Conservation (phyloP, 306 rosid genomes). For the Carpinus viminea region DNA sequence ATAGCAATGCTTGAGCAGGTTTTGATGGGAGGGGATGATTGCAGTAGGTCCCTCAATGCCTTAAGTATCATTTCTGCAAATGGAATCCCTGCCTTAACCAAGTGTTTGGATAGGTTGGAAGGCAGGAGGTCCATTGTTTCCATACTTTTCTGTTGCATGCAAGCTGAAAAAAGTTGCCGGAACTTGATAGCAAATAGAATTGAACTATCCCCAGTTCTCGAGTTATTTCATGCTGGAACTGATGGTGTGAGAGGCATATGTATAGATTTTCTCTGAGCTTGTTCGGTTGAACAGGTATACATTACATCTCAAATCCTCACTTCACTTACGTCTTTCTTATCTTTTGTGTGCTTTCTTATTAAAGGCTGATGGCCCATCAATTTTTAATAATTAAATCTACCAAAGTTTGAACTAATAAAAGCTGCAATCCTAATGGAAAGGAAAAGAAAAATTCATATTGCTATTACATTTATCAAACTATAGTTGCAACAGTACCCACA, state of each 20-base stretch:
- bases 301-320: constrained; percentile 9
- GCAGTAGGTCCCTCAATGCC: constrained; percentile 66
- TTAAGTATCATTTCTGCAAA: constrained; percentile 61
- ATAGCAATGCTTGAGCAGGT: constrained; percentile 73
- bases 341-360: too few relatives aligned
- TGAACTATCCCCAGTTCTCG: constrained; percentile 64
- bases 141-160: constrained; percentile 83
- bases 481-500: not conserved
- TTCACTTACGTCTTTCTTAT: constrained; percentile 4
- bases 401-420: too few relatives aligned
- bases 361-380: too few relatives aligned
- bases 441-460: too few relatives aligned
- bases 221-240: constrained; percentile 77
- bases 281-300: constrained; percentile 72
- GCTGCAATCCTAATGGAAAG: too few relatives aligned
- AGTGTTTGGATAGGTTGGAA: constrained; percentile 55
- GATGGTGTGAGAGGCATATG: constrained; percentile 68
- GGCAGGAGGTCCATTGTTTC: constrained; percentile 70
- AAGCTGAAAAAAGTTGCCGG: constrained; percentile 70
- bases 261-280: constrained; percentile 78
- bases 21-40: constrained; percentile 77
- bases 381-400: not conserved
- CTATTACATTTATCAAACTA: not conserved
- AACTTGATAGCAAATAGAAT: constrained; percentile 63
- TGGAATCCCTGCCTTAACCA: constrained; percentile 69